These are phyloP conservation scores for Pseudotsuga menziesii DNA, from an alignment of 75 land plant species.

Conservation along the genomic window DNA sequence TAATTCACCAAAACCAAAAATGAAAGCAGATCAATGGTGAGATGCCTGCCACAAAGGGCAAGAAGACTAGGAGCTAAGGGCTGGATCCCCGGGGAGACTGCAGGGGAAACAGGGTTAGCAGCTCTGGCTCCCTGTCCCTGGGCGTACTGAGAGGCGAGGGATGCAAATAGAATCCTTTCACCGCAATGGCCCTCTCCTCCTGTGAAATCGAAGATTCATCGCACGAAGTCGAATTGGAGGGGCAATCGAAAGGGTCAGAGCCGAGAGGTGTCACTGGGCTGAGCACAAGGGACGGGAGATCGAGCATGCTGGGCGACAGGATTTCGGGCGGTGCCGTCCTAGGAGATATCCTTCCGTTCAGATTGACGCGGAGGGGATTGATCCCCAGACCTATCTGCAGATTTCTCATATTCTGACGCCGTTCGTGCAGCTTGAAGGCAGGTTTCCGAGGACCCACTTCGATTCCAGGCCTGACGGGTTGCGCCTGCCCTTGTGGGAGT, in stretches of 20 bases:
- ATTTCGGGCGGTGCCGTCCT: constrained; percentile 9
- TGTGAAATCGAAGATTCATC: constrained; percentile 12
- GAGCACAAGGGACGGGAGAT: constrained; percentile 36
- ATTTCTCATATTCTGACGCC: constrained; percentile 23
- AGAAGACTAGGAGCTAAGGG: neutral
- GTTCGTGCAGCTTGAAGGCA: constrained; percentile 43
- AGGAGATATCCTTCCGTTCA: constrained; percentile 6
- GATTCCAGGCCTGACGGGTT: neutral
- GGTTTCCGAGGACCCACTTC: constrained; percentile 22
- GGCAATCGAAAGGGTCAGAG: constrained; percentile 23
- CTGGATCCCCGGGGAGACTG: constrained; percentile 26
- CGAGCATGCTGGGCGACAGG: constrained; percentile 42
- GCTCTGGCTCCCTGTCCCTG: constrained; percentile 24
- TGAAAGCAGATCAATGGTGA: neutral
- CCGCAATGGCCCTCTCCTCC: constrained; percentile 49
- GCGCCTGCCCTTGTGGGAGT: constrained; percentile 1
- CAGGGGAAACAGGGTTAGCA: constrained; percentile 42
- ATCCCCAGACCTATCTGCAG: constrained; percentile 32
- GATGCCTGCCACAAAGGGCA: neutral
- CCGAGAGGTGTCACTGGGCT: constrained; percentile 53
- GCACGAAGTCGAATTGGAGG: neutral
- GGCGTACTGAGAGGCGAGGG: constrained; percentile 36
- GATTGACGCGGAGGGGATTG: constrained; percentile 5
- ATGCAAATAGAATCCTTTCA: constrained; percentile 44
- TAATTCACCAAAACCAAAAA: neutral